Percentiles rank a stretch among this genome's conserved stretches.
Conservation (phyloP, 164 flowering plant genomes). For the Vitis amurensis region DNA sequence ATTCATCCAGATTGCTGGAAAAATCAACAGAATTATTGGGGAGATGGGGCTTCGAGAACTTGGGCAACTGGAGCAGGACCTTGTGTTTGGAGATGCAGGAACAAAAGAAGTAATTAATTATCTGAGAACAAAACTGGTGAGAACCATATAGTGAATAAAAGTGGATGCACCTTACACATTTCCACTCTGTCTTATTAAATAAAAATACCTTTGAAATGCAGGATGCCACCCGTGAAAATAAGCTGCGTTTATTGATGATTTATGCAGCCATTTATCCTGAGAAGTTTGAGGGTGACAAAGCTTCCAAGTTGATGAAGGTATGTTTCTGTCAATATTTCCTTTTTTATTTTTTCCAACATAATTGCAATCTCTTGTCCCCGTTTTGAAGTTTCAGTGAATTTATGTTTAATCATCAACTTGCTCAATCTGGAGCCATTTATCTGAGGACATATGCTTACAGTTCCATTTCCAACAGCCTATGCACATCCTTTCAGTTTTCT, state of each 20-base stretch:
- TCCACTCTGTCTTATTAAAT: constrained; percentile 4
- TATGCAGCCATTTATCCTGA: constrained; percentile 87
- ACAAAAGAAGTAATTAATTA: constrained; percentile 84
- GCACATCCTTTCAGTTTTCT: neutral
- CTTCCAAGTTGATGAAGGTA: constrained; percentile 89
- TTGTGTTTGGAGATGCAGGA: constrained; percentile 98
- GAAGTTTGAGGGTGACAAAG: constrained; percentile 97
- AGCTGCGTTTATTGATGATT: constrained; percentile 90
- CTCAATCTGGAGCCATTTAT: neutral
- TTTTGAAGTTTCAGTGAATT: neutral
- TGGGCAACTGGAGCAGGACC: constrained; percentile 94
- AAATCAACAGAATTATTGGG: constrained; percentile 68
- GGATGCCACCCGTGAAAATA: constrained; percentile 75
- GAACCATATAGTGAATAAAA: neutral
- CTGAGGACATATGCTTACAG: no score
- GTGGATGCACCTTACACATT: constrained; percentile 1
- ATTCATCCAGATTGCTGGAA: constrained; percentile 87
- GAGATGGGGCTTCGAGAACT: constrained; percentile 78
- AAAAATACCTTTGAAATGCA: constrained; percentile 34
- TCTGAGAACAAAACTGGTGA: constrained; percentile 73
- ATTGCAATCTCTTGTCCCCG: neutral
- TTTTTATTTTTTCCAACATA: neutral
- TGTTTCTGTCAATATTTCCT: neutral
- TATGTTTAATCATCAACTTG: neutral
- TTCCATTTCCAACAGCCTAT: no score